These are phyloP conservation scores for Mycena crocata DNA, from an alignment of 768 basidiomycete genomes.

Conservation along the genomic window DNA sequence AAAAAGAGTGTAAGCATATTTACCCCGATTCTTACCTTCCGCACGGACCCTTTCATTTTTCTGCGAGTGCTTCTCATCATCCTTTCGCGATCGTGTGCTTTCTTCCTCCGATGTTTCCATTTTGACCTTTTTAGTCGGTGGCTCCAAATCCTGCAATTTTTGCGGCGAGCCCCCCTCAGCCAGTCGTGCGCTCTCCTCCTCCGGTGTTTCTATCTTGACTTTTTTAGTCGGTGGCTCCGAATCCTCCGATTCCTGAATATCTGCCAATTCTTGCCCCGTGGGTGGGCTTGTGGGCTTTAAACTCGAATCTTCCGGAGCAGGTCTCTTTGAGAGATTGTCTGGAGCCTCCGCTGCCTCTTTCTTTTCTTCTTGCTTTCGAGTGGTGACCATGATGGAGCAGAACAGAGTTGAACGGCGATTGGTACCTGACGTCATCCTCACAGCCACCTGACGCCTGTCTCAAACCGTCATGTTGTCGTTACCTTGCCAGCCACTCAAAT, in stretches of 20 bases:
- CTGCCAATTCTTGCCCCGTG: slow-evolving; percentile 6
- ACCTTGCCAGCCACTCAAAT: too few relatives aligned
- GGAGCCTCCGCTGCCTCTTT: slow-evolving; percentile 17
- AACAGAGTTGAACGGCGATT: neutral
- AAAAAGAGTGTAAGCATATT: neutral
- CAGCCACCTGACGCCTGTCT: neutral
- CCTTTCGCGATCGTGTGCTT: too few relatives aligned
- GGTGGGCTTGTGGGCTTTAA: slow-evolving; percentile 19
- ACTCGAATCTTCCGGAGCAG: slow-evolving; percentile 23
- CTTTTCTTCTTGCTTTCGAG: slow-evolving; percentile 41
- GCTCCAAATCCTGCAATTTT: too few relatives aligned
- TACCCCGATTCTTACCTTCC: slow-evolving; percentile 22
- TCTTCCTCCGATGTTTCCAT: too few relatives aligned
- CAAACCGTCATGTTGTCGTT: too few relatives aligned
- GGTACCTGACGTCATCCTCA: neutral
- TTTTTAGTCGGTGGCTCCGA: slow-evolving; percentile 41
- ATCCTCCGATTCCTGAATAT: slow-evolving; percentile 11
- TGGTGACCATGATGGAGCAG: slow-evolving; percentile 49
- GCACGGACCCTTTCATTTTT: slow-evolving; percentile 28
- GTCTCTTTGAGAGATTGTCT: slow-evolving; percentile 19
- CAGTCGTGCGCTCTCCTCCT: slow-evolving; percentile 24
- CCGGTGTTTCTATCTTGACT: slow-evolving; percentile 36
- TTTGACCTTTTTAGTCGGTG: too few relatives aligned
- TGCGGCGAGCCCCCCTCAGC: slow-evolving; percentile 9
- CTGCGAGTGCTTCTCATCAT: too few relatives aligned